phyloP scores from a whole-genome alignment of 768 basidiomycete genomes.

The Coprinopsis sp. region DNA sequence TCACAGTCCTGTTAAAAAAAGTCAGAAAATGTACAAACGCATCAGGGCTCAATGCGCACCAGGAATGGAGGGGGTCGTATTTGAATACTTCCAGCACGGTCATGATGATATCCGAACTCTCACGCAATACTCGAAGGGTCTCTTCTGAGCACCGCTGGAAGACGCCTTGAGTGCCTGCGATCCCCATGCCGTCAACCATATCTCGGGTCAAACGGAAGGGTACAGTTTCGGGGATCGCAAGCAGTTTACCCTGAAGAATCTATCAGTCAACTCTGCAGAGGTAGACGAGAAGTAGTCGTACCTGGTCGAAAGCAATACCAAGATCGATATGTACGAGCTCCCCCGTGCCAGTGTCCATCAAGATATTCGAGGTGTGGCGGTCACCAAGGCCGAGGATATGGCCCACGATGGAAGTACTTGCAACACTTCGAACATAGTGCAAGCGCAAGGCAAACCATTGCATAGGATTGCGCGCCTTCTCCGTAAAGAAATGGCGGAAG shows the following conservation, averaged over 20 bases:
- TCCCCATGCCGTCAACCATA: conserved; percentile 92
- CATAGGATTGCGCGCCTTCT: conserved; percentile 82
- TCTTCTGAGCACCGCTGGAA: conserved; percentile 95
- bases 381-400: conserved; percentile 91
- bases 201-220: conserved; percentile 95
- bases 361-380: conserved; percentile 87
- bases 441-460: conserved; percentile 91
- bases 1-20: conserved; percentile 57
- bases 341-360: conserved; percentile 77
- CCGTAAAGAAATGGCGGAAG: conserved; percentile 92
- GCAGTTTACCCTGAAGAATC: conserved; percentile 61
- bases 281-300: conserved; percentile 24
- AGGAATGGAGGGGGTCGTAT: conserved; percentile 90
- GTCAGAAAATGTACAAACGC: conserved; percentile 1
- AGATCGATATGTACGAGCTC: conserved; percentile 95
- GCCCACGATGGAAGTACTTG: conserved; percentile 91
- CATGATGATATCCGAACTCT: conserved; percentile 81
- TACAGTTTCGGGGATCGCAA: conserved; percentile 79
- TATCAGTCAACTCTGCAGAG: conserved; percentile 1
- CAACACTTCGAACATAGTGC: conserved; percentile 87
- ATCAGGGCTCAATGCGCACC: conserved; percentile 42
- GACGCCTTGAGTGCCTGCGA: conserved; percentile 85
- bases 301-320: conserved; percentile 95
- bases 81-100: conserved; percentile 97
- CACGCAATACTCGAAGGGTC: conserved; percentile 84